These are phyloP conservation scores for Blastocystis sp. DNA, from an alignment of 352 stramenopile genomes.

Conservation along the genomic window DNA sequence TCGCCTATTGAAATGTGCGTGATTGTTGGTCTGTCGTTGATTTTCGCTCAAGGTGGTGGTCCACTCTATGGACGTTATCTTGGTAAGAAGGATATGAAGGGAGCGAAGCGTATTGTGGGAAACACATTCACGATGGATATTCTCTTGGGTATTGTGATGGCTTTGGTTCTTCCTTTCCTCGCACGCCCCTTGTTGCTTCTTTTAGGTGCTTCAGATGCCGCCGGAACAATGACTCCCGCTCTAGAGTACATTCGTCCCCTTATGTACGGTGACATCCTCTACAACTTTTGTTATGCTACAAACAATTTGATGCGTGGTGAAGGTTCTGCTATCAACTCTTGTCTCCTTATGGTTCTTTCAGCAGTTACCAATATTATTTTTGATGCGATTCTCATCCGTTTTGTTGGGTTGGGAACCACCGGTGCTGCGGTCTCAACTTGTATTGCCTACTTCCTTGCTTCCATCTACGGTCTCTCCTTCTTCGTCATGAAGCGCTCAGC, in stretches of 20 bases:
- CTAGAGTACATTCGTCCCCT: constrained; percentile 10
- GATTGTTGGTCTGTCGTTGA: neutral
- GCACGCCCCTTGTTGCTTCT: neutral
- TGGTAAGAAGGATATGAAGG: constrained; percentile 19
- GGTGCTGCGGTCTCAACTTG: constrained; percentile 20
- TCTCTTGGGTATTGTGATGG: constrained; percentile 15
- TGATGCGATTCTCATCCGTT: neutral
- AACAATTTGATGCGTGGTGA: constrained; percentile 56
- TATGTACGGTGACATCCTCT: constrained; percentile 37
- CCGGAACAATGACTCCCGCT: neutral
- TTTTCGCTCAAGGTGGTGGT: constrained; percentile 30
- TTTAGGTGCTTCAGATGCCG: constrained; percentile 31
- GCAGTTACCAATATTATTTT: constrained; percentile 15
- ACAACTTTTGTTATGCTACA: constrained; percentile 44
- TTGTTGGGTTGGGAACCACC: neutral
- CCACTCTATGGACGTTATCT: constrained; percentile 37
- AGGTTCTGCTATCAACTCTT: constrained; percentile 39
- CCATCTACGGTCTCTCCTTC: constrained; percentile 7
- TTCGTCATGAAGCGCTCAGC: constrained; percentile 29
- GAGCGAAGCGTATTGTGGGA: neutral
- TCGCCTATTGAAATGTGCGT: constrained; percentile 42
- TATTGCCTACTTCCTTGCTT: neutral
- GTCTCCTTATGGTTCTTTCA: neutral
- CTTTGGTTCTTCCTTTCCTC: constrained; percentile 9
- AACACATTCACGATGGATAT: constrained; percentile 48